phyloP scores from a whole-genome alignment of 192 early-diverging fungal genomes.

The Coemansia sp. region DNA sequence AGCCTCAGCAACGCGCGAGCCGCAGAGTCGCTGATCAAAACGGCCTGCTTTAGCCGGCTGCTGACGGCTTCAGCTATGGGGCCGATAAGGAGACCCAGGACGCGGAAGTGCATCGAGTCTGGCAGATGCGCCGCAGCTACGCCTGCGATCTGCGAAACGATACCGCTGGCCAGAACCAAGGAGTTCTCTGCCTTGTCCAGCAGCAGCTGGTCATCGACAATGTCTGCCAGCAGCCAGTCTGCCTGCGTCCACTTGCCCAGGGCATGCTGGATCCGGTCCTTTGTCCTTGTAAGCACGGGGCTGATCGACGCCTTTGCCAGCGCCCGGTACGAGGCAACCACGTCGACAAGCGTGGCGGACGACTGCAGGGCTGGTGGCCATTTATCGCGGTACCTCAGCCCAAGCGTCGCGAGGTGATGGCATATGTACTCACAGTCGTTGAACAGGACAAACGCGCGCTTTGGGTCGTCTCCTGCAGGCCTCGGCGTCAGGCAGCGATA shows the following conservation, averaged over 20 bases:
- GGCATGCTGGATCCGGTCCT: conserved; percentile 14
- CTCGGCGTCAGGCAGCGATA: conserved; percentile 33
- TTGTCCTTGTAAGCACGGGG: conserved; percentile 21
- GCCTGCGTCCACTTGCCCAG: conserved; percentile 11
- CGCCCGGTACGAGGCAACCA: conserved; percentile 34
- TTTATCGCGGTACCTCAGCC: conserved; percentile 21
- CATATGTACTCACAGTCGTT: conserved; percentile 50
- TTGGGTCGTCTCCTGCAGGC: conserved; percentile 9
- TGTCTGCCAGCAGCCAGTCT: neutral
- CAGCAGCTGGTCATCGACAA: neutral
- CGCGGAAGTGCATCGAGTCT: conserved; percentile 14
- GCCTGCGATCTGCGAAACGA: conserved; percentile 19
- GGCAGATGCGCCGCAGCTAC: conserved; percentile 21
- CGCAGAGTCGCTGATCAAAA: conserved; percentile 11
- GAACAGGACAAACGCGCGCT: conserved; percentile 39
- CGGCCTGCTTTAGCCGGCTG: conserved; percentile 18
- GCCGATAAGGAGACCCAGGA: conserved; percentile 27
- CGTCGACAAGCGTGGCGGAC: conserved; percentile 40
- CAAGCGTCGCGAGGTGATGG: conserved; percentile 40
- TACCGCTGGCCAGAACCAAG: conserved; percentile 26
- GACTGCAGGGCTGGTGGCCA: conserved; percentile 30
- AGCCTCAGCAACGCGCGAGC: conserved; percentile 31
- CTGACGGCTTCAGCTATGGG: conserved; percentile 15
- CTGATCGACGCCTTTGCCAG: conserved; percentile 21
- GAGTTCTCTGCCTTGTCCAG: conserved; percentile 8